A percentile compares a stretch with the other conserved stretches of the same genome.
Conservation (phyloP, 225 moss, liverwort and hornwort species). For the Antitrichia curtipendula region DNA sequence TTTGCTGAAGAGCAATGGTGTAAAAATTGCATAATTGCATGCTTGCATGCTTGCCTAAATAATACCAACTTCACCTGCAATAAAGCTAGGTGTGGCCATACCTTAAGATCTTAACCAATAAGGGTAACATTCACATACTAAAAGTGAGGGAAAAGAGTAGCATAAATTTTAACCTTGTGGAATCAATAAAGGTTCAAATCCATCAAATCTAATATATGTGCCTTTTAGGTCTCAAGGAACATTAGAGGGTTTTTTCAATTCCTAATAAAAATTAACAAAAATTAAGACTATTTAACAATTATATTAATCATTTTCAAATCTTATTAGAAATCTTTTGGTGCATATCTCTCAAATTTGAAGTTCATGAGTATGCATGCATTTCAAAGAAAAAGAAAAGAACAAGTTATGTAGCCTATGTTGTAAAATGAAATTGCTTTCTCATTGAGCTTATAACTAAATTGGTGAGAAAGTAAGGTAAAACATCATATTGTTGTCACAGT, state of each 20-base stretch:
- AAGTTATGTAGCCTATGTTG: background rate
- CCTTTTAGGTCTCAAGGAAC: background rate
- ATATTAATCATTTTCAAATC: background rate
- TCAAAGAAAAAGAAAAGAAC: background rate
- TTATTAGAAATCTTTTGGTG: no score
- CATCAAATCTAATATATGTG: background rate
- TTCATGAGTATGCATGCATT: rapidly evolving
- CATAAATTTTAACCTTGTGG: background rate
- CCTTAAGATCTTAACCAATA: background rate
- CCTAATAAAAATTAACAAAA: rapidly evolving
- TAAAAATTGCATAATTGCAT: no score
- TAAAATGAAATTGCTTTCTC: no score
- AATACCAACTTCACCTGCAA: background rate
- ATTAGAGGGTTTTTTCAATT: background rate
- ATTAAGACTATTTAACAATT: background rate
- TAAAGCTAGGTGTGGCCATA: background rate
- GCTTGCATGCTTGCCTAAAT: background rate
- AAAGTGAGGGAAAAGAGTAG: background rate
- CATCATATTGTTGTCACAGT: no score
- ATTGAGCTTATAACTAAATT: background rate
- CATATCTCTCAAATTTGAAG: background rate
- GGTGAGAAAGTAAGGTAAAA: no score
- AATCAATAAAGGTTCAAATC: rapidly evolving
- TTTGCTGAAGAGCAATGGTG: background rate
- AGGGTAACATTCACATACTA: background rate